phyloP scores from a whole-genome alignment of 768 basidiomycete species.

The Piloderma croceum region DNA sequence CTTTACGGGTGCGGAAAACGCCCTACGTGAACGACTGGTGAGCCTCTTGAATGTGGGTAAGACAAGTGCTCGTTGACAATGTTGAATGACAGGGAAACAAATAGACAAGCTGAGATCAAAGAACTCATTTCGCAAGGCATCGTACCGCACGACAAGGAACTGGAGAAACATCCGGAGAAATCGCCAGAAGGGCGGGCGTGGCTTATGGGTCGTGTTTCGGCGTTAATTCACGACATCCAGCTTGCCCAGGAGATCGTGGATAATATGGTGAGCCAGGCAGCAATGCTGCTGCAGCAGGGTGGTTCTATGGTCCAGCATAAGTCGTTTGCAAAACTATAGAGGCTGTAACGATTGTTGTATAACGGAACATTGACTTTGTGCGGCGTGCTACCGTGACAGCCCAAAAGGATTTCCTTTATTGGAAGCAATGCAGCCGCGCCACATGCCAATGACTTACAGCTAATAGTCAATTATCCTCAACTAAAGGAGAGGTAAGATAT shows the following conservation, averaged over 20 bases:
- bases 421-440: too few relatives aligned
- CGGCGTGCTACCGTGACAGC: not conserved
- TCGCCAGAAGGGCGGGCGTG: constrained; percentile 60
- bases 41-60: constrained; percentile 15
- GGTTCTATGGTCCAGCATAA: constrained; percentile 33
- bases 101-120: constrained; percentile 76
- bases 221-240: constrained; percentile 64
- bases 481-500: too few relatives aligned
- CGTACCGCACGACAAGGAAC: constrained; percentile 64
- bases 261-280: constrained; percentile 64
- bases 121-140: constrained; percentile 79
- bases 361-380: not conserved
- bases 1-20: constrained; percentile 78
- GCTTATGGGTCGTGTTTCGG: constrained; percentile 82
- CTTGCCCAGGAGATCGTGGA: constrained; percentile 84
- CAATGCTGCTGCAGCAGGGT: constrained; percentile 38
- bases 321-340: constrained; percentile 40
- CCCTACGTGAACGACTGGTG: constrained; percentile 86
- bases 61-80: too few relatives aligned
- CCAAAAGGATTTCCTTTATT: too few relatives aligned
- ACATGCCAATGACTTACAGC: too few relatives aligned
- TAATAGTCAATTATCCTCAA: too few relatives aligned
- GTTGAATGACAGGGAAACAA: constrained; percentile 61
- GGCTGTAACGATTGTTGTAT: too few relatives aligned
- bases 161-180: constrained; percentile 79